A percentile compares a stretch with the other conserved stretches of the same genome.
phyloP scores from a whole-genome alignment of 2,329 filamentous ascomycete species.

The Colletotrichum graminicola region DNA sequence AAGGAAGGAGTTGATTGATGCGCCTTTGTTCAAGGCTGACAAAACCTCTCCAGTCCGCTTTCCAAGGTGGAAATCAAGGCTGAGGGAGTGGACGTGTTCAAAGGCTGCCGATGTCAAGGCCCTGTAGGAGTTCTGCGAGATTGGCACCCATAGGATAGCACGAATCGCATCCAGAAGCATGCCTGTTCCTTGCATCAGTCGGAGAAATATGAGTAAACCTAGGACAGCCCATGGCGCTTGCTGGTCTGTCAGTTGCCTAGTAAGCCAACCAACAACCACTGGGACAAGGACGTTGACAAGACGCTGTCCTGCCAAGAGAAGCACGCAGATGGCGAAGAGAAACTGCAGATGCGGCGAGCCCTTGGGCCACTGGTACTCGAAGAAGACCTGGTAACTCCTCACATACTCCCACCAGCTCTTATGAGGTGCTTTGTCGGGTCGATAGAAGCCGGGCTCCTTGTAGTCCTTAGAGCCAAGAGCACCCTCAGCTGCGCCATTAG shows the following conservation, averaged over 20 bases:
- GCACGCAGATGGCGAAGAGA: constrained; percentile 84
- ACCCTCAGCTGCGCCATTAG: constrained; percentile 56
- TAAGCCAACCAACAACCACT: constrained; percentile 82
- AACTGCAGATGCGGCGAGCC: constrained; percentile 80
- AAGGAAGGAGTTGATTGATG: constrained; percentile 94
- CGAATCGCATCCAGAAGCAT: constrained; percentile 87
- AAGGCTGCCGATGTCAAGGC: constrained; percentile 95
- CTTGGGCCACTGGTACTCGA: constrained; percentile 96
- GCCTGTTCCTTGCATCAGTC: constrained; percentile 88
- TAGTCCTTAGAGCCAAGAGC: constrained; percentile 63
- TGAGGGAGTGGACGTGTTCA: constrained; percentile 95
- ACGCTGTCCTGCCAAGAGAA: constrained; percentile 83
- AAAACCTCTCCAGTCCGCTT: constrained; percentile 97
- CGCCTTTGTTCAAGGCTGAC: constrained; percentile 95
- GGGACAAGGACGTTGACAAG: constrained; percentile 90
- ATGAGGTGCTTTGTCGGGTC: constrained; percentile 85
- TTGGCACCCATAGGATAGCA: constrained; percentile 92
- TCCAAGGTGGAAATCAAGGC: constrained; percentile 94
- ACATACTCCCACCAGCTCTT: constrained; percentile 98
- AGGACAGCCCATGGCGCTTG: constrained; percentile 74
- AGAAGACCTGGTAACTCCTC: constrained; percentile 91
- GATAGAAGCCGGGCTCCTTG: constrained; percentile 82
- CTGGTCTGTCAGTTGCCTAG: constrained; percentile 69
- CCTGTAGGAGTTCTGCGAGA: constrained; percentile 96
- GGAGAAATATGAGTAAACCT: constrained; percentile 81